phyloP scores from a whole-genome alignment of 208 protist species.

The Acanthamoeba castellanii region DNA sequence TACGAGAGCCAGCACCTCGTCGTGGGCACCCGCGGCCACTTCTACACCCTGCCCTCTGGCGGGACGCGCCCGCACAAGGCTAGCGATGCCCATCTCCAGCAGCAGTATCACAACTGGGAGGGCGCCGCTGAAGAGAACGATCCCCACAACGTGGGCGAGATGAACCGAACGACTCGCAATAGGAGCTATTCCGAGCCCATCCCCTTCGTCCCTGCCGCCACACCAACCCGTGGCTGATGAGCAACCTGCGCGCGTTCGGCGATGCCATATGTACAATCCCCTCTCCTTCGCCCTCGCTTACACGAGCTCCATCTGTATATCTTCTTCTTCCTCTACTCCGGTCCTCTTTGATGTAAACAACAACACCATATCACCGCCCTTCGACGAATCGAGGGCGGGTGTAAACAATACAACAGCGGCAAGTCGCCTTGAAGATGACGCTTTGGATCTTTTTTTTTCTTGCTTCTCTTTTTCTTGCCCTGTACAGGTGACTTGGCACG shows the following conservation, averaged over 20 bases:
- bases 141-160: background rate
- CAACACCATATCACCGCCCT: background rate
- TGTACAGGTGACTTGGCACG: no score
- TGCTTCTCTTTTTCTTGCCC: no score
- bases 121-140: background rate
- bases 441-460: no score
- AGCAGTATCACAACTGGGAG: background rate
- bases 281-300: no score
- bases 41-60: background rate
- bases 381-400: no score
- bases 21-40: background rate
- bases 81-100: background rate
- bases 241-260: no score
- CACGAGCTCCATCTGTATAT: background rate
- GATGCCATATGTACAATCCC: background rate
- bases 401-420: background rate
- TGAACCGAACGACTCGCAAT: conserved; percentile 9
- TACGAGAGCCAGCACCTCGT: background rate
- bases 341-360: background rate
- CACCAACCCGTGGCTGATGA: no score
- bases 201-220: conserved; percentile 11
- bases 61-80: background rate
- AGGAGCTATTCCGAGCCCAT: conserved; percentile 56
- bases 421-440: no score
- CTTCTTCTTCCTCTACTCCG: background rate